These are phyloP conservation scores for Maudiozyma bulderi DNA, from an alignment of 805 yeast species.

Conservation along the genomic window DNA sequence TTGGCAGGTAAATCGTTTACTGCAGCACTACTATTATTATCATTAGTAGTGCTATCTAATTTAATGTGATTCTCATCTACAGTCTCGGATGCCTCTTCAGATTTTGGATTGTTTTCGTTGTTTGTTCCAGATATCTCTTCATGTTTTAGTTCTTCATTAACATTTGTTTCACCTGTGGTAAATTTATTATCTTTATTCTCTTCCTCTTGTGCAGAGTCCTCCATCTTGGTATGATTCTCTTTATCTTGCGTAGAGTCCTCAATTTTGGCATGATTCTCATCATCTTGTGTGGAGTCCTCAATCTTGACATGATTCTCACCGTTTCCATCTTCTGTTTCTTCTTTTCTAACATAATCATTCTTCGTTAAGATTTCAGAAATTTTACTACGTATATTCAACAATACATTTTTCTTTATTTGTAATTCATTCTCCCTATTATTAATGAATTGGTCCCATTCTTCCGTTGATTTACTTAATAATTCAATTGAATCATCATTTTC, in stretches of 20 bases:
- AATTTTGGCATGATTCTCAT: background rate
- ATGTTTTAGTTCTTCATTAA: background rate
- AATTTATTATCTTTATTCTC: background rate
- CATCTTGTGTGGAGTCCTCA: background rate
- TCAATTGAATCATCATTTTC: slow-evolving; percentile 23
- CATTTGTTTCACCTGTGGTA: background rate
- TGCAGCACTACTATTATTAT: too few relatives aligned
- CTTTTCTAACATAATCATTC: background rate
- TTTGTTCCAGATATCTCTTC: background rate
- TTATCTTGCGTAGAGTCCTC: background rate
- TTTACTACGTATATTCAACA: slow-evolving; percentile 9
- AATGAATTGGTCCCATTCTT: slow-evolving; percentile 24
- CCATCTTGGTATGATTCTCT: background rate
- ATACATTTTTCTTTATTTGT: slow-evolving; percentile 15
- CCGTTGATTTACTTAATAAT: slow-evolving; percentile 19
- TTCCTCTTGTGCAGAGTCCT: too few relatives aligned
- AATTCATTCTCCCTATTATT: slow-evolving; percentile 19
- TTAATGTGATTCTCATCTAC: too few relatives aligned
- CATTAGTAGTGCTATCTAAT: too few relatives aligned
- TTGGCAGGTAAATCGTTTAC: too few relatives aligned
- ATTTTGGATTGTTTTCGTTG: background rate
- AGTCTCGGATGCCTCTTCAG: too few relatives aligned
- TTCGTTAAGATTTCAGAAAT: slow-evolving; percentile 1
- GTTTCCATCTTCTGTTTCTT: background rate
- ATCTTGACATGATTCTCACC: background rate